A percentile compares a stretch with the other conserved stretches of the same genome.
These are phyloP conservation scores for Eurotiales sp. DNA, from an alignment of 2,329 filamentous ascomycete species.

Conservation along the genomic window DNA sequence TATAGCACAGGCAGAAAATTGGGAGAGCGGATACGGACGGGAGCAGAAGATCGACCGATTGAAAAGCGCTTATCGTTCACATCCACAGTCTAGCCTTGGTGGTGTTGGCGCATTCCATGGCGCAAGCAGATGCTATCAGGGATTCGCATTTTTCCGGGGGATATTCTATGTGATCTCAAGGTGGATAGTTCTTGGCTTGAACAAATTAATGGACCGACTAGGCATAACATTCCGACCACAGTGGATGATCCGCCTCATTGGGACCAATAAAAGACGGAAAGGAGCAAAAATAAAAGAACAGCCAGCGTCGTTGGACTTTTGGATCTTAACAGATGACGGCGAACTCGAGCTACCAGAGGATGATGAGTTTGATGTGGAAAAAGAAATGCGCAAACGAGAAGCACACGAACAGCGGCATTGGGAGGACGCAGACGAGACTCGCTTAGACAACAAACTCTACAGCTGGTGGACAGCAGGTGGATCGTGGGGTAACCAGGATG, in stretches of 20 bases:
- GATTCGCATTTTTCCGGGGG: constrained; percentile 69
- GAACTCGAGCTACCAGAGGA: constrained; percentile 55
- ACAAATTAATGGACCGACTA: constrained; percentile 54
- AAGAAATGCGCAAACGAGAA: constrained; percentile 66
- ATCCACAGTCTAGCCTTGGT: constrained; percentile 41
- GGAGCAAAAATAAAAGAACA: constrained; percentile 15
- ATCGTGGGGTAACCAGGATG: constrained; percentile 79
- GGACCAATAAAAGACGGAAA: constrained; percentile 22
- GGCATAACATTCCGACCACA: constrained; percentile 60
- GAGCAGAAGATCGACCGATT: constrained; percentile 44
- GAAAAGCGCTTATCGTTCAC: constrained; percentile 31
- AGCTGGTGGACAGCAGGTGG: constrained; percentile 79
- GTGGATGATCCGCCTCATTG: constrained; percentile 53
- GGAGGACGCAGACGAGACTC: constrained; percentile 55
- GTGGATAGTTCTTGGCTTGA: constrained; percentile 53
- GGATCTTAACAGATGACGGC: constrained; percentile 51
- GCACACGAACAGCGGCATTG: constrained; percentile 38
- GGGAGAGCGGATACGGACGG: constrained; percentile 45
- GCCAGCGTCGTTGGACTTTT: constrained; percentile 47
- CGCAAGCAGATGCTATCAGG: constrained; percentile 70
- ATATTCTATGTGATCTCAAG: constrained; percentile 65
- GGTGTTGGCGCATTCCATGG: constrained; percentile 78
- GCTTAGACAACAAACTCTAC: constrained; percentile 72
- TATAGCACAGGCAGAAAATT: constrained; percentile 29
- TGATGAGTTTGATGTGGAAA: constrained; percentile 74